Conservation (phyloP, 768 basidiomycete species). For the Boletellus emodensis region DNA sequence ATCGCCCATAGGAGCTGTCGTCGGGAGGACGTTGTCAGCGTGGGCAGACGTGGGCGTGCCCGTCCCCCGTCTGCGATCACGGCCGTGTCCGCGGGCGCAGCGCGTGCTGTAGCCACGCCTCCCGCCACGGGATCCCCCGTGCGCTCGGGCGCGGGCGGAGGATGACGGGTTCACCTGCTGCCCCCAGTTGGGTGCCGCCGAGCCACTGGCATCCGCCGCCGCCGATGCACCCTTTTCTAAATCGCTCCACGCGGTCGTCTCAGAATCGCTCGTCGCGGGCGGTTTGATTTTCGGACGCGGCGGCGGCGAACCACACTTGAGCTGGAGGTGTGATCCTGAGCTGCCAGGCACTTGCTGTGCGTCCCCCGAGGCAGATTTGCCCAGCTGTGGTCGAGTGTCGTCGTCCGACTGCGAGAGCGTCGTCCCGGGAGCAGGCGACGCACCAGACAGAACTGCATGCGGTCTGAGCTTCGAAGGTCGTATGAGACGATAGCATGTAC, state of each 20-base stretch:
- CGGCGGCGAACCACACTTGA: neutral
- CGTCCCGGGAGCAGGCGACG: neutral
- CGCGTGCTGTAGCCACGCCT: too few species aligned
- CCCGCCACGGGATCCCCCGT: neutral
- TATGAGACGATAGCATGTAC: neutral
- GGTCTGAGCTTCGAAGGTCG: conserved; percentile 15
- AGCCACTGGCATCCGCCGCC: neutral
- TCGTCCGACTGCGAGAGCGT: neutral
- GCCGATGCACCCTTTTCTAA: too few species aligned
- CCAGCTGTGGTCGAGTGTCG: neutral
- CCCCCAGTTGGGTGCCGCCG: neutral
- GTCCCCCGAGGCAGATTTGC: neutral
- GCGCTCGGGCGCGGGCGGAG: neutral
- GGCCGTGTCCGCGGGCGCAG: too few species aligned
- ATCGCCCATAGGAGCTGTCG: too few species aligned
- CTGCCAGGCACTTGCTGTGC: neutral
- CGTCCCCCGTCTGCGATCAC: too few species aligned
- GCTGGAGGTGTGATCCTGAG: neutral
- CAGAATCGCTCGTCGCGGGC: neutral
- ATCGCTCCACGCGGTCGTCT: neutral
- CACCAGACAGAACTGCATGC: neutral
- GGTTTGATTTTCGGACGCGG: conserved; percentile 2
- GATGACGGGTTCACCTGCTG: neutral
- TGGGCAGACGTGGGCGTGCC: neutral
- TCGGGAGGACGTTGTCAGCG: too few species aligned